Conservation (phyloP, 1,139 yeast genomes). For the Debaryomyces singareniensis region DNA sequence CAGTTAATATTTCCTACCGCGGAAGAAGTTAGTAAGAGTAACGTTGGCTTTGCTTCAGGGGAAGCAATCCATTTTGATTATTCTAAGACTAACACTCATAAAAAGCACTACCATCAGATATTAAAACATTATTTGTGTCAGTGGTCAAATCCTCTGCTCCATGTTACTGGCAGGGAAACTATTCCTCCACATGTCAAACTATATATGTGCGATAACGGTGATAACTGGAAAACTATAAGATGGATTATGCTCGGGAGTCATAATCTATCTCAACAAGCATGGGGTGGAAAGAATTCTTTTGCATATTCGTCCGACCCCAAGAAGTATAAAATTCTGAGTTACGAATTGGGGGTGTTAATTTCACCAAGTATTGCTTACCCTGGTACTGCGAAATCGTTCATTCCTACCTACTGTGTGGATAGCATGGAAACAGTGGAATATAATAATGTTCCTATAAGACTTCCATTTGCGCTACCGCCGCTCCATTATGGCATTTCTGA, state of each 20-base stretch:
- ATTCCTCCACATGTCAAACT: slow-evolving; percentile 37
- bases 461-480: slow-evolving; percentile 54
- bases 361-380: slow-evolving; percentile 16
- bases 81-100: slow-evolving; percentile 14
- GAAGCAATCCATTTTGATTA: slow-evolving; percentile 51
- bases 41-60: slow-evolving; percentile 44
- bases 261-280: slow-evolving; percentile 60
- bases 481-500: slow-evolving; percentile 30
- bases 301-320: slow-evolving; percentile 11
- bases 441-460: slow-evolving; percentile 26
- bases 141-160: slow-evolving; percentile 17
- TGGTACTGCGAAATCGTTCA: slow-evolving; percentile 12
- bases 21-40: slow-evolving; percentile 38
- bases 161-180: slow-evolving; percentile 24
- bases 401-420: slow-evolving; percentile 39
- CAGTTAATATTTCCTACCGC: slow-evolving; percentile 50
- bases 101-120: slow-evolving; percentile 25
- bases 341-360: slow-evolving; percentile 55
- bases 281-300: slow-evolving; percentile 47
- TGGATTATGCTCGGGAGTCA: slow-evolving; percentile 69
- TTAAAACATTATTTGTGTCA: slow-evolving; percentile 27
- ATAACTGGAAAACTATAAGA: slow-evolving; percentile 41
- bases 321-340: slow-evolving; percentile 30
- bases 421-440: slow-evolving; percentile 7
- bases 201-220: slow-evolving; percentile 39